Percentiles rank a stretch among this genome's conserved stretches.
phyloP scores from a whole-genome alignment of 2,329 filamentous ascomycete species.

The Setomelanomma holmii region DNA sequence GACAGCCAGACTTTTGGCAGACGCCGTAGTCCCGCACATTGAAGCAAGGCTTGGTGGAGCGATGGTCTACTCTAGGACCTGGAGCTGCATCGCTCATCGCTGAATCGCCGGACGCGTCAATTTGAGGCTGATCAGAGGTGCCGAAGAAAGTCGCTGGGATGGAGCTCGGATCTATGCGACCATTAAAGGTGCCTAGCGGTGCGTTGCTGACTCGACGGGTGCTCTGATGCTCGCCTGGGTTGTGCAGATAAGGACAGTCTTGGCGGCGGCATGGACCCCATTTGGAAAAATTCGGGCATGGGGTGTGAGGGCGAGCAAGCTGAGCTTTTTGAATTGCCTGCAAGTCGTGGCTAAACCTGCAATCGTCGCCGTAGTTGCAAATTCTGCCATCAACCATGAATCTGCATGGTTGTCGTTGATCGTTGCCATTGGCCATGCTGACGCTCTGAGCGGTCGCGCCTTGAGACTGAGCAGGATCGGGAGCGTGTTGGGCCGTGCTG shows the following conservation, averaged over 20 bases:
- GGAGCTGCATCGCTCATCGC: too few relatives aligned
- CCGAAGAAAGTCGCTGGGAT: too few relatives aligned
- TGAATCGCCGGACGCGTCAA: too few relatives aligned
- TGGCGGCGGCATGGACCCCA: background rate
- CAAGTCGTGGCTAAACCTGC: constrained; percentile 1
- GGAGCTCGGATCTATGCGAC: too few relatives aligned
- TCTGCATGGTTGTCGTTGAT: background rate
- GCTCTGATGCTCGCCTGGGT: background rate
- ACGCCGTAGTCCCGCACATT: too few relatives aligned
- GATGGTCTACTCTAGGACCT: too few relatives aligned
- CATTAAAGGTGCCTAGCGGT: background rate
- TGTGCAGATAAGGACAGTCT: background rate
- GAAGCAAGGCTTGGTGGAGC: too few relatives aligned
- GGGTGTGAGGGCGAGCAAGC: background rate
- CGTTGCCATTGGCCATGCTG: background rate
- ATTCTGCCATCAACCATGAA: background rate
- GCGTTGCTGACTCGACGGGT: background rate
- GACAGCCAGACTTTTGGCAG: too few relatives aligned
- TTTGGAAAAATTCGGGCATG: background rate
- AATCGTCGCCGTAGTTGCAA: background rate
- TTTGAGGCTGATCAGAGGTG: too few relatives aligned
- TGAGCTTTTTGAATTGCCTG: background rate
- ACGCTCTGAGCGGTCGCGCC: background rate
- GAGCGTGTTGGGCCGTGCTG: too few relatives aligned
- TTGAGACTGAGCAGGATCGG: background rate